phyloP scores from a whole-genome alignment of 2,329 filamentous ascomycete genomes.

The Ophiostoma sp. region DNA sequence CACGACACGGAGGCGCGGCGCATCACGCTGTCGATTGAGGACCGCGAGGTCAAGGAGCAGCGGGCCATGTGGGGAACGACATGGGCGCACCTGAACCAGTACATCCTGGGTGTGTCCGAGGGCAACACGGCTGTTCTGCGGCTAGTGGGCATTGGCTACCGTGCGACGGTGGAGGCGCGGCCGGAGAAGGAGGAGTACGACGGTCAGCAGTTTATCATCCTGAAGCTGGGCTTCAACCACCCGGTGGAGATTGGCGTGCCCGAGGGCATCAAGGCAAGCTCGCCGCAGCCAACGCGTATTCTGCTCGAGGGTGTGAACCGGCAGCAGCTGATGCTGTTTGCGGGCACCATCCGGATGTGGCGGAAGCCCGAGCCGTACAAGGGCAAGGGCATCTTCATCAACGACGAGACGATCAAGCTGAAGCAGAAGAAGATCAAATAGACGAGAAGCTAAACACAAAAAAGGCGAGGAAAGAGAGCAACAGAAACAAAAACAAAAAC shows the following conservation, averaged over 20 bases:
- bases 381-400: constrained; percentile 98
- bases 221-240: constrained; percentile 97
- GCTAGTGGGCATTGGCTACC: constrained; percentile 91
- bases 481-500: constrained; percentile 16
- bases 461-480: neutral
- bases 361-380: constrained; percentile 95
- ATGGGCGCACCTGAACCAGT: constrained; percentile 82
- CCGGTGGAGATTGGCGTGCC: constrained; percentile 86
- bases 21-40: constrained; percentile 62
- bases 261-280: constrained; percentile 73
- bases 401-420: constrained; percentile 94
- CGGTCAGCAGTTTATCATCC: constrained; percentile 80
- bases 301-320: constrained; percentile 83
- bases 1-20: constrained; percentile 60
- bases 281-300: constrained; percentile 85
- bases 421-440: constrained; percentile 97
- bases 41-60: constrained; percentile 66
- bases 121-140: constrained; percentile 90
- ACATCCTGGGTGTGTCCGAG: constrained; percentile 91
- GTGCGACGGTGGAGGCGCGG: constrained; percentile 75
- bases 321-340: constrained; percentile 83
- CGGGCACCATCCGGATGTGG: constrained; percentile 82
- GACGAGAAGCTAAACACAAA: neutral
- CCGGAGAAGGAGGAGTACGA: constrained; percentile 68
- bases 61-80: constrained; percentile 96